Evolutionary conservation across 768 basidiomycete species (phyloP), one percentile per base, ranked within the genome.

Genomic region (Gelatoporia subvermispora): DNA sequence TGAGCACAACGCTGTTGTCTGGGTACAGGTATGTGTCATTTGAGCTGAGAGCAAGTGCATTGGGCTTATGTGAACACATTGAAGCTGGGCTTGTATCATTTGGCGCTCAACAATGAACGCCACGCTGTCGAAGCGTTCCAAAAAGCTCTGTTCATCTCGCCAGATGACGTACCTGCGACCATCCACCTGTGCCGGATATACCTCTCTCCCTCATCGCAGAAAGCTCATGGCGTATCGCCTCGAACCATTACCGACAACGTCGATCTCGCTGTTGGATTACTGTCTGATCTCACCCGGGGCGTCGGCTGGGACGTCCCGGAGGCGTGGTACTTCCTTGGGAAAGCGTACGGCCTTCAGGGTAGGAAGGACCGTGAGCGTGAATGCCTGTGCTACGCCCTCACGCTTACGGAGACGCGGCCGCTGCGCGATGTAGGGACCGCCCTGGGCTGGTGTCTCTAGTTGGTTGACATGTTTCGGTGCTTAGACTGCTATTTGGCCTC

Each of bases 241-340:
- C 40, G 34, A 15, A 49, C 55, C 2, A 63, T 64, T 5, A 58
- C 60, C 39, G 74, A 69, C 54, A 77, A 84, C 59, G 74, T 87
- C 8, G 91, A 95, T 60, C 72, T 96, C 35, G 90, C 90, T 0
- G 91, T 88, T 3, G 85, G 86, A 2, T 69, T 94, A 58, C 74
- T 98, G 22, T 78, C 78, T 1, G 81, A 88, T 53, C 61, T 93
- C 41, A 89, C 92, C 0, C 79, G 81, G 35, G 89, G 87, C 0
- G 70, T 72, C 0, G 95, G 86, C 10, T 97, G 93, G 93, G 86
- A 96, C 63, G 78, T 88, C 2, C 81, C 93, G 0, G 95, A 98
- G 64, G 94, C 88, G 21, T 99, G 95, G 95, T 95, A 87, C 65
- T 88, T 83, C 63, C 75, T 98, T 13, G 89, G 84, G 5, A 90